Conservation (phyloP, 2,329 filamentous ascomycete species). For the Clonostachys rhizophaga region DNA sequence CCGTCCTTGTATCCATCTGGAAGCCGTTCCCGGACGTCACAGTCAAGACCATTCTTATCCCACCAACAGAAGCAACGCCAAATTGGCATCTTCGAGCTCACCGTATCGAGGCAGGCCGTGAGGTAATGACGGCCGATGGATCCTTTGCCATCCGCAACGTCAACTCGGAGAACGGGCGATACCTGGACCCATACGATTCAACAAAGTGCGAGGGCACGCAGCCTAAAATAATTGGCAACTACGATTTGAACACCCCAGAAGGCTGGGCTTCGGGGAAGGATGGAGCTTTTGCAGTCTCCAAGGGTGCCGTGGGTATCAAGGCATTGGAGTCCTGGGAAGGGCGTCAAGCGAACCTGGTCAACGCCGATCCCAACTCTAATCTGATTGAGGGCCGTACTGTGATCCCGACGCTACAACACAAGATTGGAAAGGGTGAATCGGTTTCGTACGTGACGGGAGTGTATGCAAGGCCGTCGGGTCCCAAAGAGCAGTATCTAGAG, state of each 20-base stretch:
- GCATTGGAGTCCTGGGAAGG: constrained; percentile 43
- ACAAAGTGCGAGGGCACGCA: constrained; percentile 41
- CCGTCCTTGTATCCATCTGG: constrained; percentile 67
- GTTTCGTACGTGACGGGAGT: constrained; percentile 68
- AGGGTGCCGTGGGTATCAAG: constrained; percentile 47
- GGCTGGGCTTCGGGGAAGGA: constrained; percentile 43
- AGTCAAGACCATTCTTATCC: constrained; percentile 61
- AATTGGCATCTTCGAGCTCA: constrained; percentile 70
- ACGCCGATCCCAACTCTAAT: constrained; percentile 77
- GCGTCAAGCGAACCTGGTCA: constrained; percentile 60
- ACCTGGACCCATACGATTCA: constrained; percentile 43
- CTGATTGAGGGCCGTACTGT: constrained; percentile 67
- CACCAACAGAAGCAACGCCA: constrained; percentile 50
- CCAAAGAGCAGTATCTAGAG: constrained; percentile 47
- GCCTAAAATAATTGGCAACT: constrained; percentile 55
- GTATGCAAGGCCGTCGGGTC: constrained; percentile 61
- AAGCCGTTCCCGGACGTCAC: constrained; percentile 65
- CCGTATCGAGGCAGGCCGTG: constrained; percentile 52
- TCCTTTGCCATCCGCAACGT: constrained; percentile 65
- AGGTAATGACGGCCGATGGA: constrained; percentile 69
- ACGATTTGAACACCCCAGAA: constrained; percentile 49
- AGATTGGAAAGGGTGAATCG: constrained; percentile 49
- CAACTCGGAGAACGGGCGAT: constrained; percentile 39
- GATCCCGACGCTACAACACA: constrained; percentile 64
- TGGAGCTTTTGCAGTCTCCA: constrained; percentile 53